A percentile compares a stretch with the other conserved stretches of the same genome.
Evolutionary conservation across 352 stramenopile species (phyloP).

Genomic region (Phytophthora fragariae): DNA sequence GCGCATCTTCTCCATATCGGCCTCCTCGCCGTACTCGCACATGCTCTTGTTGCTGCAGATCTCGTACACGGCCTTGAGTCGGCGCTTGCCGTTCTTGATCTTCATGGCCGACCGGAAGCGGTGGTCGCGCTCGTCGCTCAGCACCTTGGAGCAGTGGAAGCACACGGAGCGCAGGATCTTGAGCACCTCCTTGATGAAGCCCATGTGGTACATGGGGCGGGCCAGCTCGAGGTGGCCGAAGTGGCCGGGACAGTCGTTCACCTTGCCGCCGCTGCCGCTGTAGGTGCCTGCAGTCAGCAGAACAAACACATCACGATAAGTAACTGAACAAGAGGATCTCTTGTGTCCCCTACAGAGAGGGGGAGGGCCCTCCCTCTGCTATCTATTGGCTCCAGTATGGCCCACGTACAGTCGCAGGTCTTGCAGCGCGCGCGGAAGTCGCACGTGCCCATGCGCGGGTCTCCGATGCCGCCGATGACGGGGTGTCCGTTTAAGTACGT

Average conservation of each 20-base stretch:
- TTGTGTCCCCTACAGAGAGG: neutral
- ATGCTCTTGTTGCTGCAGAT: constrained; percentile 93
- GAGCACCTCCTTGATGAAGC: constrained; percentile 97
- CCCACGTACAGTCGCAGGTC: constrained; percentile 89
- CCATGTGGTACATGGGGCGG: constrained; percentile 97
- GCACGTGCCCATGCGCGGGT: constrained; percentile 97
- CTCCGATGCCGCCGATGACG: constrained; percentile 98
- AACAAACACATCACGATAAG: neutral
- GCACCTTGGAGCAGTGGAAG: constrained; percentile 97
- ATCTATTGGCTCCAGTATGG: neutral
- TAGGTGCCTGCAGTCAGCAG: constrained; percentile 66
- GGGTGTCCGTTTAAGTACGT: constrained; percentile 94
- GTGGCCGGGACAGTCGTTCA: constrained; percentile 98
- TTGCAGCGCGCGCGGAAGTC: constrained; percentile 91
- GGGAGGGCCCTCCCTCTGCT: neutral
- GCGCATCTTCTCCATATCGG: constrained; percentile 91
- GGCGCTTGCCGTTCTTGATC: constrained; percentile 90
- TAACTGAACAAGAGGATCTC: neutral
- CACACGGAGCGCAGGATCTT: constrained; percentile 96
- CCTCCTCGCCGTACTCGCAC: constrained; percentile 86
- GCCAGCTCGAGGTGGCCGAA: constrained; percentile 99
- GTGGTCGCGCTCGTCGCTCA: constrained; percentile 92
- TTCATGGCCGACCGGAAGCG: constrained; percentile 84
- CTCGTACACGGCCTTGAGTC: constrained; percentile 95
- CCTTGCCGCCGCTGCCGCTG: constrained; percentile 91